A percentile compares a stretch with the other conserved stretches of the same genome.
Evolutionary conservation across 78 protist genomes (phyloP).

Genomic region (Dictyostelium brefeldianum): DNA sequence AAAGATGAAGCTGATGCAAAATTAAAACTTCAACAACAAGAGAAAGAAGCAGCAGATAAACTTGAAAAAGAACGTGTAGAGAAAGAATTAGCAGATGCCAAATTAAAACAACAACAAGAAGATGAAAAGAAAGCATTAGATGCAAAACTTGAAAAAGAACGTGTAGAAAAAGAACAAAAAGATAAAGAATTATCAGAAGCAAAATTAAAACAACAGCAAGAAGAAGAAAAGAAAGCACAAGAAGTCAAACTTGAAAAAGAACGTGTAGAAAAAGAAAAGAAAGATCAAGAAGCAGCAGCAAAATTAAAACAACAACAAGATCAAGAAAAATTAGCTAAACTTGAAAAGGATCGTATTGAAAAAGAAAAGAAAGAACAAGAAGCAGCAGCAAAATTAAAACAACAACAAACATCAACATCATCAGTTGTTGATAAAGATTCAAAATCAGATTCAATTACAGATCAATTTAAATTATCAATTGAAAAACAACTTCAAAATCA

Average conservation of each 20-base stretch:
- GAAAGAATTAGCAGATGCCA: background rate
- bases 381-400: slow-evolving; percentile 4
- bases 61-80: background rate
- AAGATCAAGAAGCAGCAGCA: slow-evolving; percentile 19
- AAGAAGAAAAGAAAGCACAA: background rate
- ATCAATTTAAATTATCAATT: slow-evolving; percentile 37
- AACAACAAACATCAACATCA: background rate
- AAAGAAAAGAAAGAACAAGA: slow-evolving; percentile 33
- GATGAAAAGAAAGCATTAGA: background rate
- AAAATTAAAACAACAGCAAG: background rate
- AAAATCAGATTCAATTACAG: slow-evolving; percentile 13
- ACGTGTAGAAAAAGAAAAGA: background rate
- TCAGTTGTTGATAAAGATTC: slow-evolving; percentile 2
- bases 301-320: slow-evolving; percentile 1
- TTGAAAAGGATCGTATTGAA: background rate
- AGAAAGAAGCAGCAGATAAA: background rate
- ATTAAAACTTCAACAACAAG: background rate
- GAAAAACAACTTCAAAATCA: slow-evolving; percentile 52
- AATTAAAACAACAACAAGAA: background rate
- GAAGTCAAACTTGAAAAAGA: slow-evolving; percentile 20
- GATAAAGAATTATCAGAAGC: background rate
- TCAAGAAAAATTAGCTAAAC: background rate
- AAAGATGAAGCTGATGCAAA: background rate
- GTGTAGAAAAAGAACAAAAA: slow-evolving; percentile 15
- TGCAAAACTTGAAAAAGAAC: background rate